A percentile compares a stretch with the other conserved stretches of the same genome.
phyloP scores from a whole-genome alignment of 176 grass and related monocot species.

The Puccinellia tenuiflora region DNA sequence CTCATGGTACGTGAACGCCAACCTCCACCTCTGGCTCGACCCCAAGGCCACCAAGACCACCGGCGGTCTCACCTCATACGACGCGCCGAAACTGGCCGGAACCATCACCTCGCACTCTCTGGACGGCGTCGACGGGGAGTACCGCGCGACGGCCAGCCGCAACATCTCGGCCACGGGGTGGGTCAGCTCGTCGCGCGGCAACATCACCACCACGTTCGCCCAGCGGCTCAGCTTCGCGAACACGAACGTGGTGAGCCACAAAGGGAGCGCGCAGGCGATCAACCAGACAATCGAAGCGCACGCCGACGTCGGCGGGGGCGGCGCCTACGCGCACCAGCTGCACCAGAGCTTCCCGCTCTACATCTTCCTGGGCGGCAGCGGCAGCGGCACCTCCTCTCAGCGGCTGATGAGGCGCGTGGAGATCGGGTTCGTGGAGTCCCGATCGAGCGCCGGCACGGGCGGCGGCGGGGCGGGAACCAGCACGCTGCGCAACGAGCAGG shows the following conservation, averaged over 20 bases:
- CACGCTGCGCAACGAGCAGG: constrained; percentile 64
- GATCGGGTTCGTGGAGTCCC: constrained; percentile 62
- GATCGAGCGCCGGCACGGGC: too few relatives aligned
- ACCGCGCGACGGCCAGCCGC: constrained; percentile 49
- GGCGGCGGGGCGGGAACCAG: constrained; percentile 15
- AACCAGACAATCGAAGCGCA: constrained; percentile 67
- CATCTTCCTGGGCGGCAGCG: constrained; percentile 53
- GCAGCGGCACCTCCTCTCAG: constrained; percentile 50
- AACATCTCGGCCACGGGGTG: constrained; percentile 61
- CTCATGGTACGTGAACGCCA: constrained; percentile 85
- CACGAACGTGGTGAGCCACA: constrained; percentile 49
- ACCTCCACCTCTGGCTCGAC: constrained; percentile 93
- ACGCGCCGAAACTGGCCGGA: constrained; percentile 40
- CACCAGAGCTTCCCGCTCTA: constrained; percentile 75
- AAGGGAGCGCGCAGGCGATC: constrained; percentile 51
- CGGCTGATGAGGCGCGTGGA: constrained; percentile 40
- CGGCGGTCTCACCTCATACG: constrained; percentile 48
- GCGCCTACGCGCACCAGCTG: constrained; percentile 25
- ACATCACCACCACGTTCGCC: constrained; percentile 76
- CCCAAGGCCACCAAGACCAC: constrained; percentile 32
- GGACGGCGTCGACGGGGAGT: constrained; percentile 53
- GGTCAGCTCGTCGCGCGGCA: constrained; percentile 75
- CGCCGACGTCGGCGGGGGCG: constrained; percentile 20
- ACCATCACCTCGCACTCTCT: constrained; percentile 40
- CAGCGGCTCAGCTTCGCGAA: constrained; percentile 58